Base-by-base conservation (phyloP, 768 basidiomycete species). In the Cytidiella melzeri region DNA sequence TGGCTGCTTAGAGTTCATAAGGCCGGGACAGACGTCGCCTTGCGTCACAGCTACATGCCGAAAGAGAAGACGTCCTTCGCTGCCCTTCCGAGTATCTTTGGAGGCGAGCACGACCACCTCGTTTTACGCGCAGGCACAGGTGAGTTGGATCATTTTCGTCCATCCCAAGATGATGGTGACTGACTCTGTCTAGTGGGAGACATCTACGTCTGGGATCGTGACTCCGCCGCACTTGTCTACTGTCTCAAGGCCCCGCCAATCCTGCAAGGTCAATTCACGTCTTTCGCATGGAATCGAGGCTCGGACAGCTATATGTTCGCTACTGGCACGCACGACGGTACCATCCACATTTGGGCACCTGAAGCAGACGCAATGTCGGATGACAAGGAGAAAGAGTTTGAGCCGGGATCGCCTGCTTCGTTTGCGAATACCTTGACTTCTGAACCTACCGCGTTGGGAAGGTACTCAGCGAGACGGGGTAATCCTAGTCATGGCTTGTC, bases 11-110 rank as follows among this genome's bases (percentile, higher is more conserved):
- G n/a, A n/a, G n/a, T n/a, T n/a, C n/a, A n/a, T n/a, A n/a, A n/a
- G n/a, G n/a, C n/a, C n/a, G n/a, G n/a, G n/a, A 23, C 37, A 2
- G 12, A 23, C 9, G 24, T 51, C 5, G 43, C 9, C 19, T 23
- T 45, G 12, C 43, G 45, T 5, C 50, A 51, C 23, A 51, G 44
- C 2, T 47, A 52, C 28, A 52, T 51, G 43, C 50, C 50, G 36
- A 21, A 44, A 15, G 28, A 15, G 30, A 26, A 41, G 5, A 45
- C 38, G 3, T 21, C 30, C 20, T 45, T 51, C n/a, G n/a, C n/a
- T n/a, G 43, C 30, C 24, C 39, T 49, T 15, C 50, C 50, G 1
- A 27, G 41, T 12, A 44, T 24, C 50, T 51, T 51, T 23, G 50
- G 50, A n/a, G 50, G 43, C 20, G 25, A 19, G 3, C 30, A 44